These are phyloP conservation scores for Didymella segeticola DNA, from an alignment of 2,329 filamentous ascomycete genomes.

Conservation along the genomic window DNA sequence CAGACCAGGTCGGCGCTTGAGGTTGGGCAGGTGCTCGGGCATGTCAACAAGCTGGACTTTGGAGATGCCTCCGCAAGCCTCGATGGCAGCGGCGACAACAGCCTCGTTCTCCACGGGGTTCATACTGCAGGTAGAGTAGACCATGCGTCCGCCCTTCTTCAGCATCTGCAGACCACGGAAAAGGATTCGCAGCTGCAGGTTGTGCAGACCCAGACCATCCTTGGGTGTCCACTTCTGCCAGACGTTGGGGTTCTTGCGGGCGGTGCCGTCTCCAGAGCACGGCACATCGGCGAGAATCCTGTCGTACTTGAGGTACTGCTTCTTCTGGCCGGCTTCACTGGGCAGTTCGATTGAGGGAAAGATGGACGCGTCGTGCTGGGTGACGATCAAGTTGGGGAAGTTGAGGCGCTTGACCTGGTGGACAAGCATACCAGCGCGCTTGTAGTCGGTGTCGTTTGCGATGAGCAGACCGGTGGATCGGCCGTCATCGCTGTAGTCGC, in stretches of 20 bases:
- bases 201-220: conserved; percentile 85
- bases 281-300: conserved; percentile 95
- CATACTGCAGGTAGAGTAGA: conserved; percentile 99
- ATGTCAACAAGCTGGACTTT: conserved; percentile 89
- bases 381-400: conserved; percentile 95
- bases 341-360: conserved; percentile 92
- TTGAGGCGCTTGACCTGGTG: conserved; percentile 97
- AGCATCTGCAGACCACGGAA: conserved; percentile 94
- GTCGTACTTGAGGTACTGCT: conserved; percentile 92
- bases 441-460: conserved; percentile 96
- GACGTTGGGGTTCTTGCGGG: conserved; percentile 89
- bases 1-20: conserved; percentile 80
- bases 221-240: conserved; percentile 95
- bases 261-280: conserved; percentile 93
- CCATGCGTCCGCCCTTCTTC: conserved; percentile 90
- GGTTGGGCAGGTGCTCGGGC: conserved; percentile 74
- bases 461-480: conserved; percentile 90
- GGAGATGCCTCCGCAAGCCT: conserved; percentile 80
- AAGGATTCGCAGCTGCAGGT: conserved; percentile 87
- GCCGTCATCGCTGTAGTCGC: conserved; percentile 74
- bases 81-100: conserved; percentile 85
- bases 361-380: conserved; percentile 95
- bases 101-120: conserved; percentile 98
- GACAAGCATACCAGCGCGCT: conserved; percentile 94
- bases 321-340: conserved; percentile 60